Conservation (phyloP, 495 filamentous ascomycete genomes). For the Podospora bellae-mahoneyi region DNA sequence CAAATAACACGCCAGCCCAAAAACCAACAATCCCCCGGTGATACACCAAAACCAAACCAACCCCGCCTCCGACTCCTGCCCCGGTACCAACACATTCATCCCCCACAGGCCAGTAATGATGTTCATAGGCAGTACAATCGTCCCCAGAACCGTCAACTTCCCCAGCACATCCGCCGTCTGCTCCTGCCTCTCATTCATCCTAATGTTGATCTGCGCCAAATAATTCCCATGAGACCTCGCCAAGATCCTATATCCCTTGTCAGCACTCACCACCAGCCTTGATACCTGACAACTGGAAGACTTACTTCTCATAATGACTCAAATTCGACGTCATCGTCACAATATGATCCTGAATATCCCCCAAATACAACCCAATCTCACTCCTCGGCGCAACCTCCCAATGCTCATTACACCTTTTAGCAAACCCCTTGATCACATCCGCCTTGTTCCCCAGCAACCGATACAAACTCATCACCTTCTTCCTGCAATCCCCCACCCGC, state of each 20-base stretch:
- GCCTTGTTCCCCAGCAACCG: conserved; percentile 93
- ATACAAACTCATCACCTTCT: conserved; percentile 93
- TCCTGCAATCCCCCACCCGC: conserved; percentile 86
- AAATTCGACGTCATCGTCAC: conserved; percentile 96
- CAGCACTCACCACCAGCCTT: conserved; percentile 11
- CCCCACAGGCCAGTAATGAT: conserved; percentile 98
- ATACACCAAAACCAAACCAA: conserved; percentile 62
- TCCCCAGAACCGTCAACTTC: conserved; percentile 92
- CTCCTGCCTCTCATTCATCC: conserved; percentile 96
- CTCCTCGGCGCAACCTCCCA: conserved; percentile 94
- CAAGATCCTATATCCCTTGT: conserved; percentile 59
- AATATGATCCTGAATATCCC: conserved; percentile 98
- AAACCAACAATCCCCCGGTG: conserved; percentile 68
- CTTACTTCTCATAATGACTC: conserved; percentile 91
- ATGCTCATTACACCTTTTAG: conserved; percentile 97
- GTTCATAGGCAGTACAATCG: conserved; percentile 96
- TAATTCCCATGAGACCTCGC: conserved; percentile 94
- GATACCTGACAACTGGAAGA: conserved; percentile 14
- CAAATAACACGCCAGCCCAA: conserved; percentile 72
- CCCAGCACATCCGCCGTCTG: conserved; percentile 91
- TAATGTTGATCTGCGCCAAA: conserved; percentile 86
- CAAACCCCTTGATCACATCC: conserved; percentile 97
- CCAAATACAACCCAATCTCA: conserved; percentile 92
- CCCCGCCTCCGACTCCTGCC: conserved; percentile 62
- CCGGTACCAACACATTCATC: conserved; percentile 96